Conservation (phyloP, 2,329 filamentous ascomycete species). For the Cercospora janseana region DNA sequence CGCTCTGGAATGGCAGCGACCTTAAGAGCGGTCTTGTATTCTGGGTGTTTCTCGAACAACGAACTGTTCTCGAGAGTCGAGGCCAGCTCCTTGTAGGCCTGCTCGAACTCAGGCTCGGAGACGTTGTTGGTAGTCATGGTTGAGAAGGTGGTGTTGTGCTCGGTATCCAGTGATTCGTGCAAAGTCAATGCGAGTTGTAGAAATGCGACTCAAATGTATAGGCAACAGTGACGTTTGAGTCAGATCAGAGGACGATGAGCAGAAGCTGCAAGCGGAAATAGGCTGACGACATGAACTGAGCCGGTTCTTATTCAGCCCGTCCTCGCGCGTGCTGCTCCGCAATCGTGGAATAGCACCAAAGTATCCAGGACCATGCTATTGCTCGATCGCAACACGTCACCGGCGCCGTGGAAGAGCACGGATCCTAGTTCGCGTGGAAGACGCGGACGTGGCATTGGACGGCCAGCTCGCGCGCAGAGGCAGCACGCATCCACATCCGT, state of each 20-base stretch:
- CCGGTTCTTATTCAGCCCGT: constrained; percentile 2
- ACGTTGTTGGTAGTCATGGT: constrained; percentile 60
- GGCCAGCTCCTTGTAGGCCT: constrained; percentile 61
- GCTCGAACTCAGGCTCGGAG: constrained; percentile 90
- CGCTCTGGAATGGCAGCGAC: constrained; percentile 91
- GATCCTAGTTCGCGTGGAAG: neutral
- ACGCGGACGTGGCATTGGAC: neutral
- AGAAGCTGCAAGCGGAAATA: neutral
- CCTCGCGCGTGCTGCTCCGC: constrained; percentile 8
- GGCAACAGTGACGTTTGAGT: neutral
- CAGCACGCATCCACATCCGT: constrained; percentile 3
- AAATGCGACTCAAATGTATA: constrained; percentile 3
- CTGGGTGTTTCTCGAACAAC: constrained; percentile 90
- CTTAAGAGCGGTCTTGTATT: constrained; percentile 87
- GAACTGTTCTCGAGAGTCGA: constrained; percentile 91
- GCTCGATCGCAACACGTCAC: constrained; percentile 14
- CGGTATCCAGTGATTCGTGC: no score
- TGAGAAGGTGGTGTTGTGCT: constrained; percentile 5
- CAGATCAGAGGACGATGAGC: neutral
- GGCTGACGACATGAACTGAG: constrained; percentile 6
- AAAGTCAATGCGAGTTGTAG: neutral
- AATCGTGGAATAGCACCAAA: neutral
- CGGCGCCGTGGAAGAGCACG: constrained; percentile 8
- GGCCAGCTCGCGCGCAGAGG: neutral
- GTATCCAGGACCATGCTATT: constrained; percentile 10